Base-by-base conservation (phyloP, 1,139 yeast genomes). In the Lodderomyces margitis region DNA sequence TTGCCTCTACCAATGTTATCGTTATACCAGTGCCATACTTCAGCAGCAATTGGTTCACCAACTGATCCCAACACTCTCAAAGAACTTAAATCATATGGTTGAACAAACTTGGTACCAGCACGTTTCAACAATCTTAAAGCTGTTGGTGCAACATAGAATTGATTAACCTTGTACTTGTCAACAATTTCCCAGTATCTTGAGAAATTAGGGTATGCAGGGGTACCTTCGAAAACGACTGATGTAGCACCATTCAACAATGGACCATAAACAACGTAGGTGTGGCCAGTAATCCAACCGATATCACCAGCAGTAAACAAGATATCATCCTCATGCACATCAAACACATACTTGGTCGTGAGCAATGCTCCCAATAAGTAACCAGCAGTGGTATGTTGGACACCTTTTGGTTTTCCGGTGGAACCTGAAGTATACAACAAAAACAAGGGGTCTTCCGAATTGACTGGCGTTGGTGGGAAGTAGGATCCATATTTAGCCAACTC, bases 21-120 rank as follows among this genome's bases (percentile, higher is more conserved):
- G 55, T 81, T 81, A 62, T 85, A 87, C 96, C 96, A 87, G 58
- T 84, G 88, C 96, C 96, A 87, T 44, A 87, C 89, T 58, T 87
- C 96, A 34, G 91, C 87, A 27, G 95, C 94, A 62, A 87, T 87
- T 48, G 96, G 96, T 63, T 87, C 96, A 59, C 96, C 96, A 36
- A 87, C 96, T 10, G 94, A 82, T 19, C 95, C 96, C 46, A 87
- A 72, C 25, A 80, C 81, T 56, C 95, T 75, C 47, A 87, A 55
- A 2, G 88, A 75, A 41, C 78, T 73, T 56, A 87, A 71, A 52
- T 85, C 83, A 59, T 70, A 80, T 21, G 78, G 74, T 54, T 80
- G 82, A 53, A 85, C 78, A 56, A 65, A 80, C 43, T 79, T 71
- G 51, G 81, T 78, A 44, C 96, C 95, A 24, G 94, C 94, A 57